phyloP scores from a whole-genome alignment of 176 grass and related monocot species.

The Aegilops bicornis region DNA sequence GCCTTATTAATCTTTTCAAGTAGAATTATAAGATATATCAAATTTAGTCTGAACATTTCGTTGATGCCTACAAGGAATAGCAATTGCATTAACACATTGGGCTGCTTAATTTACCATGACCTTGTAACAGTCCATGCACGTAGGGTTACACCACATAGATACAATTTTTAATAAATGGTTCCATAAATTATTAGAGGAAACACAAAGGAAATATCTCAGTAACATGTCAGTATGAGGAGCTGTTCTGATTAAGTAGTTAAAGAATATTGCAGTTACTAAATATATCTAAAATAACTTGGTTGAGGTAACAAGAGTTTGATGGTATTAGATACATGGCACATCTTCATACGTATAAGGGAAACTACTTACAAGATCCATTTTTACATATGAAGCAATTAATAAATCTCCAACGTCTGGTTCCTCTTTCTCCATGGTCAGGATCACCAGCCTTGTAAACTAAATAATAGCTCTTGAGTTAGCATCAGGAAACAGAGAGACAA shows the following conservation, averaged over 20 bases:
- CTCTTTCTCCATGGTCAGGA: too few relatives aligned
- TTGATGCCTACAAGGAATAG: background rate
- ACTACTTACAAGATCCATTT: background rate
- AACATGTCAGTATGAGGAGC: background rate
- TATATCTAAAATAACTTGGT: background rate
- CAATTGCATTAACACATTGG: background rate
- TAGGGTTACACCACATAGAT: background rate
- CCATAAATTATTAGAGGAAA: background rate
- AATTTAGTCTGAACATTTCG: background rate
- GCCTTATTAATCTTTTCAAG: background rate
- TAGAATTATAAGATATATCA: background rate
- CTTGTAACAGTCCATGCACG: background rate
- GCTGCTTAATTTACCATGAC: background rate
- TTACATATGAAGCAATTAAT: background rate
- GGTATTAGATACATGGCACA: background rate
- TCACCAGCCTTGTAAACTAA: too few relatives aligned
- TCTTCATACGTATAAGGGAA: background rate
- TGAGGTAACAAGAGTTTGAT: background rate
- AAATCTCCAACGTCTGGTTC: background rate
- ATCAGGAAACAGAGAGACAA: too few relatives aligned
- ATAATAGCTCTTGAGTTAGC: too few relatives aligned
- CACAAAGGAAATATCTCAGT: too few relatives aligned
- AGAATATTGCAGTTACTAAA: background rate
- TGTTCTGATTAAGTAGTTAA: background rate
- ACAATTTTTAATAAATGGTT: background rate